Evolutionary conservation across 2,329 filamentous ascomycete genomes (phyloP).

Genomic region (Fusarium nelsonii): DNA sequence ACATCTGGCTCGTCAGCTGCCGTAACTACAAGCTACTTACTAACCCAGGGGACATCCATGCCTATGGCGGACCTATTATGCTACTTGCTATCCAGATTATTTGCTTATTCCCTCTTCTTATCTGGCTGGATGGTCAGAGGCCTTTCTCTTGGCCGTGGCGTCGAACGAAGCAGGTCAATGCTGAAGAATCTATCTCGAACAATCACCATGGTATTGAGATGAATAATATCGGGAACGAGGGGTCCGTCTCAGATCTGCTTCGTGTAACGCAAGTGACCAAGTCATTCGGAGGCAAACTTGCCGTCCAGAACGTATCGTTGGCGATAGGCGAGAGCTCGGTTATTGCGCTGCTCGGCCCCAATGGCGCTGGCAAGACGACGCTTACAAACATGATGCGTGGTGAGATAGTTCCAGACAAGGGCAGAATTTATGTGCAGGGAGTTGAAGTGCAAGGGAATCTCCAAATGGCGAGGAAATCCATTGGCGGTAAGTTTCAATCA

Average conservation of each 20-base stretch:
- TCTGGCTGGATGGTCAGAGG: neutral
- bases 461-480: neutral
- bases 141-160: neutral
- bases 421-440: neutral
- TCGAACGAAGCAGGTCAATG: neutral
- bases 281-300: neutral
- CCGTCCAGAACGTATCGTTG: neutral
- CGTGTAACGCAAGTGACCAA: neutral
- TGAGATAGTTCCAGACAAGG: neutral
- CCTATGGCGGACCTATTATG: slow-evolving; percentile 74
- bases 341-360: neutral
- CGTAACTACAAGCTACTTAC: slow-evolving; percentile 66
- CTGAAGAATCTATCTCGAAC: neutral
- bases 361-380: neutral
- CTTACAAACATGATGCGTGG: neutral
- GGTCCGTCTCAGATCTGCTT: neutral
- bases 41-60: slow-evolving; percentile 73
- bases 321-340: neutral
- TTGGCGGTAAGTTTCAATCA: neutral
- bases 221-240: neutral
- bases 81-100: neutral
- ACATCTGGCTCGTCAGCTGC: slow-evolving; percentile 82
- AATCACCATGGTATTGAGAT: neutral
- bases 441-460: neutral
- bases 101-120: neutral